A percentile compares a stretch with the other conserved stretches of the same genome.
These are phyloP conservation scores for Teratosphaeria pseudoeucalypti DNA, from an alignment of 2,329 filamentous ascomycete species.

Conservation along the genomic window DNA sequence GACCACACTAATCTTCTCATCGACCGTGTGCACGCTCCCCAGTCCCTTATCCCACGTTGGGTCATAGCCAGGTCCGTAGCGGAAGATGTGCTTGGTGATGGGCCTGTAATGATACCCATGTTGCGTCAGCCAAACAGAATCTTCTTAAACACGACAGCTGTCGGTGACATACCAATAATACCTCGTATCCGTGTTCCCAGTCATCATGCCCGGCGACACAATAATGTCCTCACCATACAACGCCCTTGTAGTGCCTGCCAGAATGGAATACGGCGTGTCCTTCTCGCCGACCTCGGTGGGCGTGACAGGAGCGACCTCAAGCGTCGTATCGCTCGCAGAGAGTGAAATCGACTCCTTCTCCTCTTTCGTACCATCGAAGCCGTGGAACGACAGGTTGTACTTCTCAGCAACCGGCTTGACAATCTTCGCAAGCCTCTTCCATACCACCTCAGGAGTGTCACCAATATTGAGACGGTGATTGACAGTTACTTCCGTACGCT, in stretches of 20 bases:
- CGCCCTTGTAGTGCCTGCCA: constrained; percentile 35
- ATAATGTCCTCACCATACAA: constrained; percentile 33
- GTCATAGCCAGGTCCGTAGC: constrained; percentile 26
- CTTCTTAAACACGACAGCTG: background rate
- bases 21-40: constrained; percentile 25
- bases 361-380: constrained; percentile 35
- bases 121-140: background rate
- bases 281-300: constrained; percentile 21
- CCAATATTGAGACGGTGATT: constrained; percentile 51
- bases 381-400: constrained; percentile 39
- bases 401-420: constrained; percentile 38
- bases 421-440: constrained; percentile 37
- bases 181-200: constrained; percentile 17
- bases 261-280: constrained; percentile 22
- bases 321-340: constrained; percentile 13
- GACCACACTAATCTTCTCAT: constrained; percentile 26
- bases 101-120: constrained; percentile 21
- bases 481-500: constrained; percentile 42
- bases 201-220: constrained; percentile 27
- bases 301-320: constrained; percentile 25
- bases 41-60: constrained; percentile 18
- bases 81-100: constrained; percentile 27
- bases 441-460: constrained; percentile 38
- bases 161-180: background rate
- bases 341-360: constrained; percentile 24